Base-by-base conservation (phyloP, 1,284 basidiomycete genomes). In the Anthracocystis panici-leucophaei region DNA sequence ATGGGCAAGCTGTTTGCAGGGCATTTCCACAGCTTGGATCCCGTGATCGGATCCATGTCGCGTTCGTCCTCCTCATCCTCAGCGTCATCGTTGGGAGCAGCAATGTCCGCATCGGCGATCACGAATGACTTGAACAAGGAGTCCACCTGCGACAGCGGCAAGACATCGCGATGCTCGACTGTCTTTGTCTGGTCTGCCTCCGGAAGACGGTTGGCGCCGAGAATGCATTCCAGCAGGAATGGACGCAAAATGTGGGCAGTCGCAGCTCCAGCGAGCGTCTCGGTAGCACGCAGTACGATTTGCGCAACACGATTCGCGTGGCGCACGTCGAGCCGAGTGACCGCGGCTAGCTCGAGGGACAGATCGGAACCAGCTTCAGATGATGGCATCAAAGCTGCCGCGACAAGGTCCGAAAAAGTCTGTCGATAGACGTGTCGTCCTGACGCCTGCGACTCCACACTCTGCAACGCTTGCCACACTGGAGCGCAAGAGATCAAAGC, bases 1-100 rank as follows among this genome's bases (percentile, higher is more conserved):
- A 94, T 84, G 0, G 94, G 93, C 11, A 95, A 88, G 0, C 91
- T 89, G 45, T 79, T 82, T 11, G 60, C 75, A 27, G 66, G 80
- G 56, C 60, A 82, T 44, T 27, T 81, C 80, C 56, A 25, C 90
- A 87, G 38, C 89, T 87, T 52, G 18, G 65, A 57, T 8, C 71
- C 78, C 0, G 80, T 82, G 38, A 78, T 60, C 18, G 81, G 80
- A 27, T 85, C 83, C 5, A 71, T 27, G 12, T 76, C 75, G n/a
- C 49, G 49, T 18, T 58, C 55, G 21, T 64, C 75, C 21, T 50
- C 63, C 0, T 66, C 69, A 66, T 40, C 79, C 16, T 70, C 58
- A n/a, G 53, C 55, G 18, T 60, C 76, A 16, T 87, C 57, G n/a
- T 83, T n/a, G 88, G 70, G 20, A 81, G 83, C 29, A 31, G 16